Base-by-base conservation (phyloP, 148 eudicot genomes). In the Persicaria maculosa region DNA sequence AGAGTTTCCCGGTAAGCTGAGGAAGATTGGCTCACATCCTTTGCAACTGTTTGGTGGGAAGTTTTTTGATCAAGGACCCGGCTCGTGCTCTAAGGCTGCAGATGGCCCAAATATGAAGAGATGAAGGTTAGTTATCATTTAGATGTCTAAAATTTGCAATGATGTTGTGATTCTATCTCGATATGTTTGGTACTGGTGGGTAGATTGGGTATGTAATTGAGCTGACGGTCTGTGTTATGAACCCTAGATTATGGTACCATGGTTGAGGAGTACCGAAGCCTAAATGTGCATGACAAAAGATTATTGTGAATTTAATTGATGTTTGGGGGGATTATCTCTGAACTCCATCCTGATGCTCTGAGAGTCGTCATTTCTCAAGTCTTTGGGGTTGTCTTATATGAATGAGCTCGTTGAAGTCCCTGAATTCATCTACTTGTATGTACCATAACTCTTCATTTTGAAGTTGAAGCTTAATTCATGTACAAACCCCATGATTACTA, bases 1-100 rank as follows among this genome's bases (percentile, higher is more conserved):
- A 85, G 96, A 89, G 44, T 83, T 76, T 76, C 88, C 93, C 0
- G 91, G 90, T 5, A 91, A 91, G 78, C 72, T 85, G 75, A 89
- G 78, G 80, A 90, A 83, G 81, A 83, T 77, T 55, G 83, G 86
- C 4, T 72, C 89, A 8, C 75, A 74, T 72, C 84, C 91, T 9
- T 76, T 88, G 9, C 88, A 80, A 57, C 73, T 83, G 14, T 77
- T 84, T 10, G 78, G 87, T 50, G 97, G 91, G 61, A 82, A 74
- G 74, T 85, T 83, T 59, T 77, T 14, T 77, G 89, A 84, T 74
- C 85, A 79, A 45, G 88, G 85, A 74, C 81, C 81, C 19, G 84
- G 76, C 74, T 88, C 91, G 22, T 88, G 87, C 73, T 87, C 89
- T n/a, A 86, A 86, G 84, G 79, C 84, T 9, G 64, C 79, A 12